Base-by-base conservation (phyloP, 441 rosid species). In the Syzygium syzygioides region DNA sequence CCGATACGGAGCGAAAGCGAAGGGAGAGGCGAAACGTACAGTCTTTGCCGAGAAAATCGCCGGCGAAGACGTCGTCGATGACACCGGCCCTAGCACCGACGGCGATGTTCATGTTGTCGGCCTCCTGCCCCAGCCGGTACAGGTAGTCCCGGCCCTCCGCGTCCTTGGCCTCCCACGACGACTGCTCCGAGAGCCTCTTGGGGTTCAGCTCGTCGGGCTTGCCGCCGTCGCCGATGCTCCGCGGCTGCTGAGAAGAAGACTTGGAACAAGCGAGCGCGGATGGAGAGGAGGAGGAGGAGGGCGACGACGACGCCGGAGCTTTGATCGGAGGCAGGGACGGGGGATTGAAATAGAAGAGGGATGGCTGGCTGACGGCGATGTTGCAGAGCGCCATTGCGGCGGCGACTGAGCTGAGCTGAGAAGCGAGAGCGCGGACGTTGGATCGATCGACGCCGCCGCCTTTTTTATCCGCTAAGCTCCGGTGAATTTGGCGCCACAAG, bases 151-250 rank as follows among this genome's bases (percentile, higher is more conserved):
- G 95, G n/a, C 99, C 99, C 84, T 96, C 94, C 0, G 95, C 89
- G 87, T 98, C 98, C 91, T 95, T 95, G 17, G 96, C 92, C 90
- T 98, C 98, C 99, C 98, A 98, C 1, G 99, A 97, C 6, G 99
- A 98, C 45, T 97, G 98, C 92, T 97, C 91, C 10, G 99, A 98
- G 17, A 98, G 59, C 18, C 55, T 86, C 64, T 41, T 90, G 57
- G 48, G 4, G 85, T 80, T 86, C 79, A 86, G 85, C 59, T 90
- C 92, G 59, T 41, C 83, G 83, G 83, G 6, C 52, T 41, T 71
- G 64, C 30, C 92, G 32, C 79, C 87, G 64, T 34, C 87, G 41
- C 85, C 89, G 32, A 80, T 88, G 66, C 85, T 37, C 37, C 37
- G 86, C 20, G 28, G 55, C 26, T 55, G 57, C 60, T 48, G 85